phyloP scores from a whole-genome alignment of 2,329 filamentous ascomycete species.

The Fusarium tupiense region DNA sequence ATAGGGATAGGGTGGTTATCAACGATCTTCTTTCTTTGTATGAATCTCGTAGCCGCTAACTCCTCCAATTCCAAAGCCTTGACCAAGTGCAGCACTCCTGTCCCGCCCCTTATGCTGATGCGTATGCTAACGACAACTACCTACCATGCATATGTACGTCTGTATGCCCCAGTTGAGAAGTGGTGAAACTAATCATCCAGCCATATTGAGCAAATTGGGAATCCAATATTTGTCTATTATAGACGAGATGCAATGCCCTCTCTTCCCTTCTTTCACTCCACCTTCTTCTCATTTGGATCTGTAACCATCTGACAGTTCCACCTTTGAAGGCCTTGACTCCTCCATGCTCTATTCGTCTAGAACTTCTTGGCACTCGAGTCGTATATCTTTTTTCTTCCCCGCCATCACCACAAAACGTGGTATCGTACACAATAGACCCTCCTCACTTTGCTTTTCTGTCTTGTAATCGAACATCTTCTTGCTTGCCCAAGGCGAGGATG shows the following conservation, averaged over 20 bases:
- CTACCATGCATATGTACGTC: conserved; percentile 20
- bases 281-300: conserved; percentile 8
- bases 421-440: conserved; percentile 40
- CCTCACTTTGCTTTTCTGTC: conserved; percentile 15
- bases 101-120: conserved; percentile 17
- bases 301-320: not conserved
- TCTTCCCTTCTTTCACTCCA: conserved; percentile 4
- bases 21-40: conserved; percentile 23
- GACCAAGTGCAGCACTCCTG: conserved; percentile 13
- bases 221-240: conserved; percentile 38
- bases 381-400: conserved; percentile 16
- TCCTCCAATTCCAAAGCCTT: not conserved
- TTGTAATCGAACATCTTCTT: conserved; percentile 3
- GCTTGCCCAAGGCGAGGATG: not conserved
- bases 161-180: conserved; percentile 30
- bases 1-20: conserved; percentile 18
- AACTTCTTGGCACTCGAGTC: conserved; percentile 17
- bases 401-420: conserved; percentile 32
- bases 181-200: conserved; percentile 27
- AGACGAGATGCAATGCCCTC: conserved; percentile 10
- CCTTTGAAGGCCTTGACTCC: not conserved
- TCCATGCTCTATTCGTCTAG: conserved; percentile 4
- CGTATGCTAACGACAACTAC: conserved; percentile 24
- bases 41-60: conserved; percentile 4
- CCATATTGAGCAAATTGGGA: conserved; percentile 24